Conservation (phyloP, 2,329 filamentous ascomycete genomes). For the Rhexocercosporidium sp. region DNA sequence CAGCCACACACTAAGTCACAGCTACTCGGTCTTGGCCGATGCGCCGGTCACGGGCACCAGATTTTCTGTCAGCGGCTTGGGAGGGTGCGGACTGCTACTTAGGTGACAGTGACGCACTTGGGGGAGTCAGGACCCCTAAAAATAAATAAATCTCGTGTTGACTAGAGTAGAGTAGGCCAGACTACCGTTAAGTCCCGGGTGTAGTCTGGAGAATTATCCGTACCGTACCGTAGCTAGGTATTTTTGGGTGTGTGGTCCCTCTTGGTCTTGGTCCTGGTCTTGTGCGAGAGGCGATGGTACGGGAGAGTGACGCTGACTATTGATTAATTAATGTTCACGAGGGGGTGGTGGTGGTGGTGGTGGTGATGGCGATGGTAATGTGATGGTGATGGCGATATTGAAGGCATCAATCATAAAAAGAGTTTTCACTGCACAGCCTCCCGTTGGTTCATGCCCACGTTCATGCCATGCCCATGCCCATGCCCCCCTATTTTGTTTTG, state of each 20-base stretch:
- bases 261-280: too few relatives aligned
- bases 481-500: background rate
- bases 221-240: background rate
- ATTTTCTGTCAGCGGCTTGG: background rate
- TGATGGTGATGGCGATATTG: background rate
- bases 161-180: background rate
- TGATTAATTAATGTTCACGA: background rate
- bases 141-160: constrained; percentile 4
- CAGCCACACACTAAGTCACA: background rate
- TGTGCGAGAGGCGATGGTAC: too few relatives aligned
- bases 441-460: constrained; percentile 1
- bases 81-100: background rate
- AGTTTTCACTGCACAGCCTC: constrained; percentile 6
- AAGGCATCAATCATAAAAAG: background rate
- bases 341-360: too few relatives aligned
- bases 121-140: constrained; percentile 5
- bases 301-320: background rate
- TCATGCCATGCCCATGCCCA: too few relatives aligned
- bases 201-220: background rate
- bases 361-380: background rate
- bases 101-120: background rate
- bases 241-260: background rate
- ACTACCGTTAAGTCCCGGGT: too few relatives aligned
- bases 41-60: background rate
- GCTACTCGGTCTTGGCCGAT: constrained; percentile 2